Evolutionary conservation across 2,329 filamentous ascomycete species (phyloP).

Genomic region (Penicillium frequentans): DNA sequence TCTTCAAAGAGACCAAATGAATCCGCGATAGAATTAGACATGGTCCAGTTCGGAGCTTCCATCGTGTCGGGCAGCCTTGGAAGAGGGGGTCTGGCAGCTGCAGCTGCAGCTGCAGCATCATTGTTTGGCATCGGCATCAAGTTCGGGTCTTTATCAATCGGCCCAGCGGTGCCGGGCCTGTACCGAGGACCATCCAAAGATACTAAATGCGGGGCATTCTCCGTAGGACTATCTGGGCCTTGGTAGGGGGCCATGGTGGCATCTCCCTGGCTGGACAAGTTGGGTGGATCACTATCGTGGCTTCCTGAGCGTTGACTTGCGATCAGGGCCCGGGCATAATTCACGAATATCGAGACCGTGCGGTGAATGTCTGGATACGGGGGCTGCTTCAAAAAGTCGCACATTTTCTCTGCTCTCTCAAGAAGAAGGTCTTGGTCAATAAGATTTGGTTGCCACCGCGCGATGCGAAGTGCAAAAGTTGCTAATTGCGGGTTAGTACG

Average conservation of each 20-base stretch:
- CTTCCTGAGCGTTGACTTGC: conserved; percentile 25
- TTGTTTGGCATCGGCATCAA: conserved; percentile 16
- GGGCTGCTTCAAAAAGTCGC: conserved; percentile 36
- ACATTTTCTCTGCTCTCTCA: conserved; percentile 32
- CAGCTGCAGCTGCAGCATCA: conserved; percentile 18
- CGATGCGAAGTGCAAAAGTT: conserved; percentile 35
- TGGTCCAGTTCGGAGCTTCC: conserved; percentile 37
- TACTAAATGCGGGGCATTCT: conserved; percentile 17
- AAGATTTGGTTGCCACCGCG: conserved; percentile 34
- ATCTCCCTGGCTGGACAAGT: conserved; percentile 17
- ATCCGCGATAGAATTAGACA: conserved; percentile 38
- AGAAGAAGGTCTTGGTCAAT: conserved; percentile 32
- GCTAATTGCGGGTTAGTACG: conserved; percentile 21
- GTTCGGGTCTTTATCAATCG: conserved; percentile 20
- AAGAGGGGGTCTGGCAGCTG: conserved; percentile 22
- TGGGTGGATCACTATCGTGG: conserved; percentile 15
- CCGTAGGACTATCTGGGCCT: conserved; percentile 17
- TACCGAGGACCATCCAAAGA: conserved; percentile 21
- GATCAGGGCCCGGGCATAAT: conserved; percentile 35
- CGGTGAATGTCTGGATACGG: conserved; percentile 41
- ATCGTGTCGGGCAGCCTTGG: conserved; percentile 29
- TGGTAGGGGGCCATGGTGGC: conserved; percentile 12
- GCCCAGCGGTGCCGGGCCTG: conserved; percentile 16
- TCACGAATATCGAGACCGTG: conserved; percentile 38
- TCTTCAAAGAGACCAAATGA: conserved; percentile 39